A percentile compares a stretch with the other conserved stretches of the same genome.
phyloP scores from a whole-genome alignment of 2,329 filamentous ascomycete genomes.

The Sphaceloma murrayae region DNA sequence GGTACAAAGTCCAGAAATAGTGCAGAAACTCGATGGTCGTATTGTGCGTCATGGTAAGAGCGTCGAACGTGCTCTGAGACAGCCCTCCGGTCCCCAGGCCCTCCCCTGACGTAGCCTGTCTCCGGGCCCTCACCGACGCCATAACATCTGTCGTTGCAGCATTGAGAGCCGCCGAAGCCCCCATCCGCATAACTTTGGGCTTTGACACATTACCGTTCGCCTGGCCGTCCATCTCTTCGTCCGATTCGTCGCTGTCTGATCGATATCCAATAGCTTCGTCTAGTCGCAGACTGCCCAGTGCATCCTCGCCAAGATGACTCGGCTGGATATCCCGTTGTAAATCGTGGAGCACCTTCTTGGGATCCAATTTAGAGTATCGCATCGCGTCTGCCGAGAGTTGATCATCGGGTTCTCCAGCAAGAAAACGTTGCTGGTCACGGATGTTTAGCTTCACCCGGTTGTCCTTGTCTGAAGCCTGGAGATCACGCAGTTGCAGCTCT shows the following conservation, averaged over 20 bases:
- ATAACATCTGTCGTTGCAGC: constrained; percentile 59
- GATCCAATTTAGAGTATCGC: constrained; percentile 59
- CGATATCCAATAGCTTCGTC: constrained; percentile 57
- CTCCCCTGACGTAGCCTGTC: constrained; percentile 21
- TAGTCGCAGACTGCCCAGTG: constrained; percentile 36
- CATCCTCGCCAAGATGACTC: constrained; percentile 26
- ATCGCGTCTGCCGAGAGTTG: constrained; percentile 41
- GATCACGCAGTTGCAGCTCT: constrained; percentile 67
- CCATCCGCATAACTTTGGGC: constrained; percentile 49
- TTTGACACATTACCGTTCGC: constrained; percentile 21
- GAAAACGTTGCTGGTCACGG: constrained; percentile 77
- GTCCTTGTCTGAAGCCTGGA: constrained; percentile 64
- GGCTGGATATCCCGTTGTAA: constrained; percentile 55
- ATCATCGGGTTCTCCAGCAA: constrained; percentile 43
- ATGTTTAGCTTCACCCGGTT: constrained; percentile 76
- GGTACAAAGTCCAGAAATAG: constrained; percentile 90
- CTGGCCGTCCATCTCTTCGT: constrained; percentile 44
- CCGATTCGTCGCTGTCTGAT: constrained; percentile 51
- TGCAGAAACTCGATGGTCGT: constrained; percentile 94
- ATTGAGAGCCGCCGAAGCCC: constrained; percentile 57
- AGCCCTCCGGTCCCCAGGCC: constrained; percentile 26
- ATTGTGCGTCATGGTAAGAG: constrained; percentile 68
- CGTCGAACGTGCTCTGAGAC: constrained; percentile 46
- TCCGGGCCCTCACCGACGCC: constrained; percentile 50
- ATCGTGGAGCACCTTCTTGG: constrained; percentile 55